A percentile compares a stretch with the other conserved stretches of the same genome.
phyloP scores from a whole-genome alignment of 441 rosid species.

The Croton setiger region DNA sequence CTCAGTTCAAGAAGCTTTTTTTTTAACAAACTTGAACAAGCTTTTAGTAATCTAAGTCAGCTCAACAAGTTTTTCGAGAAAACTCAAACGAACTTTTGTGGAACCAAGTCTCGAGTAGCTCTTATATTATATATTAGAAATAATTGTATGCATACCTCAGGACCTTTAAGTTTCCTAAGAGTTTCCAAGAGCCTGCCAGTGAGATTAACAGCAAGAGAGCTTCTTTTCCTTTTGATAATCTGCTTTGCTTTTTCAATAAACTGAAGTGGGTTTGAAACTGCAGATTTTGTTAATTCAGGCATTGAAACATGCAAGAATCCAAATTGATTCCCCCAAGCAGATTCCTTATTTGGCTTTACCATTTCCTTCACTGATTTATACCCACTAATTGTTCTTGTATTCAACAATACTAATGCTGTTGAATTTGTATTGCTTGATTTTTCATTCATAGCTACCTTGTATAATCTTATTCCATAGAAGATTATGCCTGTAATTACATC shows the following conservation, averaged over 20 bases:
- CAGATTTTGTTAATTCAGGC: conserved; percentile 20
- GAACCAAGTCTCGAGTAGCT: too few relatives aligned
- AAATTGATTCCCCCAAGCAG: conserved; percentile 49
- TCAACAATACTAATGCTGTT: conserved; percentile 45
- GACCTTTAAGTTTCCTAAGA: conserved; percentile 32
- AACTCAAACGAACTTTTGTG: too few relatives aligned
- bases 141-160: conserved; percentile 34
- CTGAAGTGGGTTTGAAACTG: conserved; percentile 27
- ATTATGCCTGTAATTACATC: conserved; percentile 44
- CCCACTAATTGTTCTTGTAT: conserved; percentile 33
- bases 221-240: conserved; percentile 32
- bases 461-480: conserved; percentile 40
- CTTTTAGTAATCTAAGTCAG: too few relatives aligned
- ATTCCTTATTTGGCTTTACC: conserved; percentile 31
- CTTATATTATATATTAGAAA: too few relatives aligned
- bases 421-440: conserved; percentile 10
- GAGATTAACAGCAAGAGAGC: conserved; percentile 33
- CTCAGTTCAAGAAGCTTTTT: too few relatives aligned
- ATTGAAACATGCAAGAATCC: conserved; percentile 37
- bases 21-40: too few relatives aligned
- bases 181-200: conserved; percentile 36
- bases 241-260: conserved; percentile 35
- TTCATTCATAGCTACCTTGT: conserved; percentile 30
- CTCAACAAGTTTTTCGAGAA: too few relatives aligned
- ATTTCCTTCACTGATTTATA: conserved; percentile 43